Evolutionary conservation across 805 yeast species (phyloP).

Genomic region (Candida chilensis): DNA sequence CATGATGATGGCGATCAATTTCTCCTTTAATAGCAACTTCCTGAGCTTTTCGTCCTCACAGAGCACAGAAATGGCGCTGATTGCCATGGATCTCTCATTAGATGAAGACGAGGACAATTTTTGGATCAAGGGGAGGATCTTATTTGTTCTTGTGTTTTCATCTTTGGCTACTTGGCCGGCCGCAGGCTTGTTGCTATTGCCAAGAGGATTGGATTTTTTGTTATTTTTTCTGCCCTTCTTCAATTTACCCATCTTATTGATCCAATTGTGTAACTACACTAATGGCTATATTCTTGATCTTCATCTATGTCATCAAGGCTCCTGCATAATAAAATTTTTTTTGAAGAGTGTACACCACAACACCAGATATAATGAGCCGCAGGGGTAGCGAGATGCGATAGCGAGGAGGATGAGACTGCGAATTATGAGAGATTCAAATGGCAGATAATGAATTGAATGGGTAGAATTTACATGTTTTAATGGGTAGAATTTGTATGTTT

Average conservation of each 20-base stretch:
- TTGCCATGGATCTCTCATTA: constrained; percentile 71
- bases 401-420: no score
- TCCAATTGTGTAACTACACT: no score
- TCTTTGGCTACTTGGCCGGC: constrained; percentile 24
- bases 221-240: constrained; percentile 45
- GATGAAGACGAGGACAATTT: constrained; percentile 54
- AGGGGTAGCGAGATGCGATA: no score
- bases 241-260: constrained; percentile 56
- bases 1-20: constrained; percentile 52
- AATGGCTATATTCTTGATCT: no score
- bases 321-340: no score
- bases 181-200: constrained; percentile 7
- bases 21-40: constrained; percentile 58
- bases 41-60: constrained; percentile 64
- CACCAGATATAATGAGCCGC: no score
- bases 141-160: constrained; percentile 39
- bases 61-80: constrained; percentile 62
- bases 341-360: no score
- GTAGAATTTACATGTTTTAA: no score
- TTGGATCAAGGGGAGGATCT: constrained; percentile 58
- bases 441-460: no score
- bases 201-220: constrained; percentile 24
- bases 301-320: no score
- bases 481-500: no score
- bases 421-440: no score